These are phyloP conservation scores for Cystoderma amianthinum DNA, from an alignment of 768 basidiomycete species.

Conservation along the genomic window DNA sequence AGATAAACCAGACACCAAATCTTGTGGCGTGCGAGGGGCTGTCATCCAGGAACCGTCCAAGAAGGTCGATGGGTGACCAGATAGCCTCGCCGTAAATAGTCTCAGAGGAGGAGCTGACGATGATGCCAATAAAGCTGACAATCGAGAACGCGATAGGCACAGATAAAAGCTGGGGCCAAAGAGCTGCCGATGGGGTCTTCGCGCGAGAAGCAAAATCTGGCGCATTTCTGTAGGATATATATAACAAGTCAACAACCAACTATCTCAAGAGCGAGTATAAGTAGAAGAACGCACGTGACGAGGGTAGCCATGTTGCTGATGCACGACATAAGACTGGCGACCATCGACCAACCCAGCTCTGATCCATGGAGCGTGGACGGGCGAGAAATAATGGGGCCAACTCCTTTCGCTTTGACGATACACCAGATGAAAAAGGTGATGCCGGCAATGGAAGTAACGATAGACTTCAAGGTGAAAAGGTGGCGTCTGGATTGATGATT, in stretches of 20 bases:
- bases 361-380: constrained; percentile 58
- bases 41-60: constrained; percentile 62
- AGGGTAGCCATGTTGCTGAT: constrained; percentile 78
- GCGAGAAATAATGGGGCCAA: constrained; percentile 68
- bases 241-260: constrained; percentile 1
- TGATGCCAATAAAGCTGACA: constrained; percentile 75
- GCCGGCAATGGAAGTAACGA: constrained; percentile 65
- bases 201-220: constrained; percentile 72
- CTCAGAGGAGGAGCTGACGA: constrained; percentile 72
- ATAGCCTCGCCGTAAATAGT: constrained; percentile 72
- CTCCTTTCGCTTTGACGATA: constrained; percentile 69
- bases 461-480: constrained; percentile 74
- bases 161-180: constrained; percentile 62
- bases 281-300: constrained; percentile 40
- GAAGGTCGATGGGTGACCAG: constrained; percentile 73
- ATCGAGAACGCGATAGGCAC: constrained; percentile 69
- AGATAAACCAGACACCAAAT: constrained; percentile 77
- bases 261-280: not conserved
- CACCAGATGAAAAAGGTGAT: constrained; percentile 74
- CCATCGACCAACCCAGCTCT: constrained; percentile 71
- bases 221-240: constrained; percentile 43
- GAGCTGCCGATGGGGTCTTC: constrained; percentile 46
- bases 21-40: constrained; percentile 56
- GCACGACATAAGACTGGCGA: constrained; percentile 65
- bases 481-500: constrained; percentile 62